Base-by-base conservation (phyloP, 306 rosid species). In the Glycyrrhiza uralensis region DNA sequence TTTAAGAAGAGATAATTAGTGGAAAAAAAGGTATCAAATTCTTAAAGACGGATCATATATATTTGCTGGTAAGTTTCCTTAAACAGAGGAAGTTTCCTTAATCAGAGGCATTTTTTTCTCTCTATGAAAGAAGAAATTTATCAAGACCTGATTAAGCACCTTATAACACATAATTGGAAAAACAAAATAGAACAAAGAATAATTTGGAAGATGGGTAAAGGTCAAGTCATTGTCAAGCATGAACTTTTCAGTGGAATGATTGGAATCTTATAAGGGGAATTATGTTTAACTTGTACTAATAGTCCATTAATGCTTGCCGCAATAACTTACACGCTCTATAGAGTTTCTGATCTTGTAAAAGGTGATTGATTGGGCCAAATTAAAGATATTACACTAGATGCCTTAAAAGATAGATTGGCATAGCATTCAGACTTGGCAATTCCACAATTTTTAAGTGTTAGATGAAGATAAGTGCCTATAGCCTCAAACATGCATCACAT, bases 211-310 rank as follows among this genome's bases (percentile, higher is more conserved):
- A 36, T 45, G 58, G 39, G 4, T 60, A 49, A 50, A 26, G 51
- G 24, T 32, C 1, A 39, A 15, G 61, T 63, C 69, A 71, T 64
- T 78, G 59, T 71, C 68, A 71, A 64, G 38, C 63, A 30, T 14
- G 62, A 29, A 19, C 3, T 45, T 59, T 68, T 3, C 18, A n/a
- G 4, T 7, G 24, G 14, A 68, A 68, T 59, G 45, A 69, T 68
- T 26, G 57, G 46, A 63, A 46, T 68, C 28, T 23, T 24, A n/a
- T n/a, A n/a, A 32, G 24, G 10, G 55, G 51, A 35, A 8, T 15
- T 44, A 14, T 15, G 75, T 30, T 35, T 33, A 59, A 55, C 55
- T 56, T 32, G 64, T 32, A 44, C 20, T 66, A 54, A 28, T 32
- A 44, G 23, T 62, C 51, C 39, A 62, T 54, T n/a, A n/a, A n/a